Evolutionary conservation across 192 early-diverging fungal species (phyloP), one percentile per base, ranked within the genome.

Genomic region (Polychytrium aggregatum): DNA sequence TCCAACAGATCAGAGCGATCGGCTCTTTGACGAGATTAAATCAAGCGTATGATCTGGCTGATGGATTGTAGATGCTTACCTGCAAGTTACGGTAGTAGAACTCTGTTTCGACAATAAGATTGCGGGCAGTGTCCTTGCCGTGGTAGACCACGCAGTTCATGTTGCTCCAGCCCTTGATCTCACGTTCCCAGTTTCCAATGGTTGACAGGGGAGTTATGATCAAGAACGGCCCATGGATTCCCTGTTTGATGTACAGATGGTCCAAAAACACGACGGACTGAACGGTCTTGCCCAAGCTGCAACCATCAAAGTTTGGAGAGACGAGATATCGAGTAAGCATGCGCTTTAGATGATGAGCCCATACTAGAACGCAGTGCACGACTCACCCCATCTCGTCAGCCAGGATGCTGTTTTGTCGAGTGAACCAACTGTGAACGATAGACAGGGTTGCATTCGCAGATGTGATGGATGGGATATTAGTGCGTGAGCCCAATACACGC

Each of bases 21-120:
- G n/a, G n/a, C n/a, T n/a, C n/a, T n/a, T 16, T 10, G 20, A 29
- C 24, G 6, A 48, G 18, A 43, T 48, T 31, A 44, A 17, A 55
- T 54, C 9, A 48, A 9, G 21, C 33, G 14, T n/a, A 56, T 18
- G n/a, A n/a, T n/a, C n/a, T n/a, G n/a, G n/a, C n/a, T 17, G 44
- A 9, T 8, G 16, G 13, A 6, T n/a, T 35, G 29, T 13, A 10
- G 20, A 58, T 14, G 57, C 36, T 16, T 26, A 46, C 56, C 22
- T 62, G 64, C 21, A 18, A 46, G 53, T 83, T 71, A 22, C 78
- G 68, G 47, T 74, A 86, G 61, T 79, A 80, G 51, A 81, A 90
- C 51, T 90, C 87, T 0, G 87, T 90, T 41, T 86, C 85, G 6
- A 85, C 78, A 39, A 90, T 74, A 42, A 90, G 53, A 43, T 83